These are phyloP conservation scores for Tetracladium setigerum DNA, from an alignment of 495 filamentous ascomycete genomes.

Conservation along the genomic window DNA sequence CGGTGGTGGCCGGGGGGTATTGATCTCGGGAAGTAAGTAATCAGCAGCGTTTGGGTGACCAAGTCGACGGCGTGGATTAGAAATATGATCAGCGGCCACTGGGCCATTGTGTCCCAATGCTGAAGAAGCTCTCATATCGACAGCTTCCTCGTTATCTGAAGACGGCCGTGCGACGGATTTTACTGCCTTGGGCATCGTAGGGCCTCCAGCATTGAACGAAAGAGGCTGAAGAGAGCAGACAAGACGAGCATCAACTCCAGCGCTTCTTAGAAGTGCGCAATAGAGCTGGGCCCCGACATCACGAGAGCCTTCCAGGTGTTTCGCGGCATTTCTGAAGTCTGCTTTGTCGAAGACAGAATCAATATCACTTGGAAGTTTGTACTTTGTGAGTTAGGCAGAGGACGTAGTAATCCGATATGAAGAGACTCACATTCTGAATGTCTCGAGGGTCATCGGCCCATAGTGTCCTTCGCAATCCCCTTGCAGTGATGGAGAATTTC, in stretches of 20 bases:
- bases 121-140: slow-evolving; percentile 7
- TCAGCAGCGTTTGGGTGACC: slow-evolving; percentile 22
- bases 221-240: slow-evolving; percentile 89
- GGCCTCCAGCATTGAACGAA: slow-evolving; percentile 51
- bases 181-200: slow-evolving; percentile 29
- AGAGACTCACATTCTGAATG: slow-evolving; percentile 46
- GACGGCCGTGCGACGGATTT: slow-evolving; percentile 33
- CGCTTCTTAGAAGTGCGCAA: slow-evolving; percentile 72
- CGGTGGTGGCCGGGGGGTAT: slow-evolving; percentile 12
- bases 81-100: neutral
- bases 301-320: slow-evolving; percentile 62
- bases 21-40: slow-evolving; percentile 19
- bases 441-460: slow-evolving; percentile 62
- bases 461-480: slow-evolving; percentile 59
- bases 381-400: slow-evolving; percentile 27
- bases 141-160: slow-evolving; percentile 6
- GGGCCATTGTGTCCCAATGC: neutral
- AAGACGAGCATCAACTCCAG: slow-evolving; percentile 74
- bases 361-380: slow-evolving; percentile 43
- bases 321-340: slow-evolving; percentile 66
- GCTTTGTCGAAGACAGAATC: slow-evolving; percentile 47
- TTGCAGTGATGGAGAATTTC: slow-evolving; percentile 60
- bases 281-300: slow-evolving; percentile 88
- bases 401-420: neutral
- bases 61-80: slow-evolving; percentile 15